Conservation (phyloP, 805 yeast genomes). For the Lachancea kluyveri region DNA sequence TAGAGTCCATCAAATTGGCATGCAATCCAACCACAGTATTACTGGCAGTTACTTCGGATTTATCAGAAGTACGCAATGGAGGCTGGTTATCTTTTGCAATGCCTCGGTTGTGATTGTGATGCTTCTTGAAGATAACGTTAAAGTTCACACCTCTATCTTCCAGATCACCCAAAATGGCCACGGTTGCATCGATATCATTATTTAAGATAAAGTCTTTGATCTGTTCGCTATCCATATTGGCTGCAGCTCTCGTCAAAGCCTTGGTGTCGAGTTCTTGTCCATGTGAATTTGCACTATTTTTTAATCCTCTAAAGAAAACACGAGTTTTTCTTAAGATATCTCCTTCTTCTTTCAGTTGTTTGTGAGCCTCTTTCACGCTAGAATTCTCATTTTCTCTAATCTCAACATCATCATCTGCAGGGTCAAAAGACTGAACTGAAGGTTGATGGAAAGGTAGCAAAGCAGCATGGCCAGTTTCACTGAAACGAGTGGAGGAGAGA, state of each 20-base stretch:
- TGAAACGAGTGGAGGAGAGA: constrained; percentile 21
- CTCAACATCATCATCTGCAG: constrained; percentile 29
- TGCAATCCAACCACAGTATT: constrained; percentile 8
- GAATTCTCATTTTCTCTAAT: constrained; percentile 16
- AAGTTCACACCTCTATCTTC: constrained; percentile 37
- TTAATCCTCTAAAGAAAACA: constrained; percentile 12
- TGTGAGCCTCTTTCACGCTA: constrained; percentile 9
- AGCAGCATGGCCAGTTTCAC: constrained; percentile 29
- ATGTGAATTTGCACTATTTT: constrained; percentile 3
- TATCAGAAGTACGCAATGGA: background rate
- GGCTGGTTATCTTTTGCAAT: background rate
- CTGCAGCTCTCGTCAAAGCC: constrained; percentile 24
- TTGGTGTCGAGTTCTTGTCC: constrained; percentile 16
- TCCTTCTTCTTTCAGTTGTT: constrained; percentile 23
- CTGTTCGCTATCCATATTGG: constrained; percentile 32
- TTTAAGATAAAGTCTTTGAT: constrained; percentile 32
- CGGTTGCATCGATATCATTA: constrained; percentile 35
- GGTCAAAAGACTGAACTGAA: constrained; percentile 20
- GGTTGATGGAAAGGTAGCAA: constrained; percentile 34
- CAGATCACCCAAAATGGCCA: constrained; percentile 34
- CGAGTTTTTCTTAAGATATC: constrained; percentile 19
- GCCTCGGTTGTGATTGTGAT: constrained; percentile 9
- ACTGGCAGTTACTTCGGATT: background rate
- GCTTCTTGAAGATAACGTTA: constrained; percentile 31
- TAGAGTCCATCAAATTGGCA: constrained; percentile 7